Evolutionary conservation across 1,284 basidiomycete species (phyloP).

Genomic region (Cutaneotrichosporon mucoides): DNA sequence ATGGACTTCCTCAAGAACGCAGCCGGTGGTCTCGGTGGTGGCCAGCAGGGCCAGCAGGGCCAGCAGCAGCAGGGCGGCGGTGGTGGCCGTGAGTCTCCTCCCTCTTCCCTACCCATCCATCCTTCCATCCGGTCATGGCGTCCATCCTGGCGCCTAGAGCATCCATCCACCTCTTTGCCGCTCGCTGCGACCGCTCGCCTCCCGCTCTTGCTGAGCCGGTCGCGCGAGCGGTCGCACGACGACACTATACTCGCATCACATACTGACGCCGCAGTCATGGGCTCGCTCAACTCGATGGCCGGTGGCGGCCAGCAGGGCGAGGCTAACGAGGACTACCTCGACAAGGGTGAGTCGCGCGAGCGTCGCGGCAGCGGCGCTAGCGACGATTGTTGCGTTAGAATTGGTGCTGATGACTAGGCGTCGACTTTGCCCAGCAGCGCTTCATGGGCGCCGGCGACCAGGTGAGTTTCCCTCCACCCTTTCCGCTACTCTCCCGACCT

Average conservation of each 20-base stretch:
- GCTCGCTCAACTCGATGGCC: conserved; percentile 14
- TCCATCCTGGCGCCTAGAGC: too few species aligned
- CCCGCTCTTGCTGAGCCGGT: too few species aligned
- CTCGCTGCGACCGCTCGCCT: too few species aligned
- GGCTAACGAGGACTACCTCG: conserved; percentile 18
- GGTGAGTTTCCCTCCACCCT: neutral
- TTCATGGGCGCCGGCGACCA: conserved; percentile 11
- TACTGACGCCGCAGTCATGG: too few species aligned
- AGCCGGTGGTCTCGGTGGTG: neutral
- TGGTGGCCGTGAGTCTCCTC: conserved; percentile 2
- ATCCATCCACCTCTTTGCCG: too few species aligned
- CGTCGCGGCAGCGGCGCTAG: too few species aligned
- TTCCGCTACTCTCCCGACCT: too few species aligned
- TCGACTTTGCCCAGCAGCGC: conserved; percentile 18
- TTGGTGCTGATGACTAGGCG: neutral
- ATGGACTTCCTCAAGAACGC: conserved; percentile 2
- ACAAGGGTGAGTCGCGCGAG: conserved; percentile 8
- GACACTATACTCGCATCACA: too few species aligned
- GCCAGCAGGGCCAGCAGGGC: conserved; percentile 7
- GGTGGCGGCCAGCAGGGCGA: conserved; percentile 19
- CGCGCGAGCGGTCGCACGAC: too few species aligned
- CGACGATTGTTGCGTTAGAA: too few species aligned
- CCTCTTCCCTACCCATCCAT: too few species aligned
- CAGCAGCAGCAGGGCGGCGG: conserved; percentile 7
- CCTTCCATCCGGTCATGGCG: too few species aligned